A percentile compares a stretch with the other conserved stretches of the same genome.
These are phyloP conservation scores for Zygnema circumcarinatum DNA, from an alignment of 139 green algal genomes.

Conservation along the genomic window DNA sequence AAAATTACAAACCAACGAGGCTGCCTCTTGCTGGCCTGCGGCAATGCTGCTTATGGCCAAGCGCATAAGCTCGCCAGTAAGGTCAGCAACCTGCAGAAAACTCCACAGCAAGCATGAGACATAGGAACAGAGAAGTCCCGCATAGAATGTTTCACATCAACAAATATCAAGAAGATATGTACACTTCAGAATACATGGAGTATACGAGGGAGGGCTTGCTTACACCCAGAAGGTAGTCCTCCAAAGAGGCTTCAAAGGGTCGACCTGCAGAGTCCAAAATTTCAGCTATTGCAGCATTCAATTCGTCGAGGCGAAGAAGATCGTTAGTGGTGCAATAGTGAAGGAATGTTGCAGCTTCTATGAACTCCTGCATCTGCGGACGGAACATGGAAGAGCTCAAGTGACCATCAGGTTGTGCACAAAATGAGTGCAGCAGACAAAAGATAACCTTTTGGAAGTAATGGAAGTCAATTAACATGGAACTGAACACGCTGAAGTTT, in stretches of 20 bases:
- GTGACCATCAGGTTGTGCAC: neutral
- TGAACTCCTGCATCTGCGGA: conserved; percentile 58
- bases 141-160: neutral
- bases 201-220: no score
- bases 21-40: neutral
- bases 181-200: conserved; percentile 7
- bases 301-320: conserved; percentile 11
- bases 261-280: conserved; percentile 5
- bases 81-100: conserved; percentile 34
- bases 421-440: neutral
- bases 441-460: no score
- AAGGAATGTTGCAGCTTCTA: conserved; percentile 50
- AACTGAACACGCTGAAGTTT: no score
- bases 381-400: neutral
- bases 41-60: conserved; percentile 42
- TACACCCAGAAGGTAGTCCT: conserved; percentile 55
- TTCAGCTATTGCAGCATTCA: conserved; percentile 24
- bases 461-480: no score
- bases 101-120: neutral
- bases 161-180: neutral
- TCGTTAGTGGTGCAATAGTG: conserved; percentile 15
- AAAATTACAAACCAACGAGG: neutral
- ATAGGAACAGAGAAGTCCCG: neutral
- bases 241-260: conserved; percentile 5
- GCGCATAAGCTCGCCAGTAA: conserved; percentile 53